These are phyloP conservation scores for Ammopiptanthus mongolicus DNA, from an alignment of 306 rosid genomes.

Conservation along the genomic window DNA sequence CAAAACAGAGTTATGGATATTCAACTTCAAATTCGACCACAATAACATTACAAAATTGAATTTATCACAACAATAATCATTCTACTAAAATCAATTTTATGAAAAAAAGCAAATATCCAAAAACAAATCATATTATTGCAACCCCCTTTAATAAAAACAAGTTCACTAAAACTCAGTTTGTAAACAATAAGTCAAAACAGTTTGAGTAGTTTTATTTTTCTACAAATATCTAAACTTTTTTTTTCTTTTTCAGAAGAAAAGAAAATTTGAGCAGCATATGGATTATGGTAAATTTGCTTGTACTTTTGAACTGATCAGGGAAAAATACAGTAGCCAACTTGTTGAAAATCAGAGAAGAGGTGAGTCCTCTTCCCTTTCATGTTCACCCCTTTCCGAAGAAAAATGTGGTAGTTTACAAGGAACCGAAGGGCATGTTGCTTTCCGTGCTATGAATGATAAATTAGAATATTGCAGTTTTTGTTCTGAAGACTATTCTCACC, in stretches of 20 bases:
- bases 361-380: background rate
- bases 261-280: constrained; percentile 10
- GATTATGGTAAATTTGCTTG: background rate
- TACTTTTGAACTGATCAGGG: background rate
- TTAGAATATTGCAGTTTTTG: background rate
- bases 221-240: background rate
- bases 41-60: no score
- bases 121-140: no score
- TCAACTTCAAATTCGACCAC: no score
- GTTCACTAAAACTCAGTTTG: background rate
- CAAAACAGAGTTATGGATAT: no score
- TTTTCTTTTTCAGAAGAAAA: constrained; percentile 15
- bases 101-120: no score
- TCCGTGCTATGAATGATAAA: constrained; percentile 1
- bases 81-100: no score
- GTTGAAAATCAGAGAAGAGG: background rate
- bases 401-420: background rate
- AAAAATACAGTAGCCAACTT: background rate
- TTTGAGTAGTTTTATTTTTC: background rate
- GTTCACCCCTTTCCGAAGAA: background rate
- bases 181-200: no score
- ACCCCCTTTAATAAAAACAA: no score
- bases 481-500: background rate
- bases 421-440: background rate
- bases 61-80: no score